Evolutionary conservation across 2,329 filamentous ascomycete genomes (phyloP).

Genomic region (Endothia cerciana): DNA sequence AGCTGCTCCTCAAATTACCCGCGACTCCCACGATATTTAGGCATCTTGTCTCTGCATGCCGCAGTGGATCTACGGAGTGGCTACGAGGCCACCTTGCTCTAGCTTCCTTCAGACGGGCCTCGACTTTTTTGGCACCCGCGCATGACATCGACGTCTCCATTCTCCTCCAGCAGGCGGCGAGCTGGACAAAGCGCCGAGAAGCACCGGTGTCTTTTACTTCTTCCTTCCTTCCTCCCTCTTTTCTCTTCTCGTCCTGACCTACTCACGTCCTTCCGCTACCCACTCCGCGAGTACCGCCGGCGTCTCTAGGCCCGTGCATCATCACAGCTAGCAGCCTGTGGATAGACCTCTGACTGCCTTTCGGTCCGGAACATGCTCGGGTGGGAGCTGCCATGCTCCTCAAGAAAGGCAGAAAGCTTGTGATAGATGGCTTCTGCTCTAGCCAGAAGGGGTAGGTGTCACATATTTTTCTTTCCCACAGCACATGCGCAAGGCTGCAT

Average conservation of each 20-base stretch:
- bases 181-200: background rate
- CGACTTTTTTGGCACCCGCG: no score
- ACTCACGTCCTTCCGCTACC: background rate
- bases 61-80: slow-evolving; percentile 15
- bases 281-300: background rate
- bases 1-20: slow-evolving; percentile 29
- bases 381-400: background rate
- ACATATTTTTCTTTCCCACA: slow-evolving; percentile 19
- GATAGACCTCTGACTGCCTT: background rate
- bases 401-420: background rate
- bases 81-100: slow-evolving; percentile 19
- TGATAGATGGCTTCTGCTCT: background rate
- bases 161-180: background rate
- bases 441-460: slow-evolving; percentile 29
- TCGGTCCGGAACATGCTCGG: no score
- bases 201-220: background rate
- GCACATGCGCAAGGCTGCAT: slow-evolving; percentile 31
- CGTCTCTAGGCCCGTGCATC: background rate
- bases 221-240: no score
- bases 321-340: background rate
- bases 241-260: background rate
- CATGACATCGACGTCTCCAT: background rate
- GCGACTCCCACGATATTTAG: slow-evolving; percentile 29
- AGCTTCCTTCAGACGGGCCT: background rate
- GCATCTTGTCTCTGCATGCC: slow-evolving; percentile 21